phyloP scores from a whole-genome alignment of 768 basidiomycete genomes.

The Macrolepiota fuliginosa region DNA sequence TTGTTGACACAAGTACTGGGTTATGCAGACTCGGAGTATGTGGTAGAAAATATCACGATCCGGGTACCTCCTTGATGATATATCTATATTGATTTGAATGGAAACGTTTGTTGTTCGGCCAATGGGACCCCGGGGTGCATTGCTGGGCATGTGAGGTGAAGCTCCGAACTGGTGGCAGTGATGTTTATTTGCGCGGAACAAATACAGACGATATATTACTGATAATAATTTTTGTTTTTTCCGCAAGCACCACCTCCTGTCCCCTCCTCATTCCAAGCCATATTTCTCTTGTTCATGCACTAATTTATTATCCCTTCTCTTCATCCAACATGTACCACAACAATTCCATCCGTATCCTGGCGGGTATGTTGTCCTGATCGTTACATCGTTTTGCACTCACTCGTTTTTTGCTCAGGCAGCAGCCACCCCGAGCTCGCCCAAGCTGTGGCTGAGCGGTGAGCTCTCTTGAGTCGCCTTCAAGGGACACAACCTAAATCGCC shows the following conservation, averaged over 20 bases:
- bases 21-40: conserved; percentile 96
- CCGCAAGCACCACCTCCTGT: conserved; percentile 12
- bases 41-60: conserved; percentile 93
- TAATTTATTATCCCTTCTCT: conserved; percentile 26
- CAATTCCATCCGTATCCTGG: conserved; percentile 73
- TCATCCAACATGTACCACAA: conserved; percentile 64
- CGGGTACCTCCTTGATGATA: conserved; percentile 43
- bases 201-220: conserved; percentile 22
- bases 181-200: conserved; percentile 34
- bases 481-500: conserved; percentile 9
- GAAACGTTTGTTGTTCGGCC: conserved; percentile 9
- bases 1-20: conserved; percentile 79
- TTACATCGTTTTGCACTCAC: conserved; percentile 15
- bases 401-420: conserved; percentile 64
- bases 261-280: conserved; percentile 7
- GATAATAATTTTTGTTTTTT: conserved; percentile 26
- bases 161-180: conserved; percentile 41
- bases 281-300: conserved; percentile 30
- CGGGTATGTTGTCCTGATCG: conserved; percentile 47
- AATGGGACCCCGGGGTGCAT: conserved; percentile 1
- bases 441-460: conserved; percentile 96
- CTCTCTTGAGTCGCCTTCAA: conserved; percentile 48
- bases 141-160: conserved; percentile 9
- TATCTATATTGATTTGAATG: conserved; percentile 8
- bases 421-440: conserved; percentile 98